Conservation (phyloP, 192 early-diverging fungal genomes). For the Powellomyces hirtus region DNA sequence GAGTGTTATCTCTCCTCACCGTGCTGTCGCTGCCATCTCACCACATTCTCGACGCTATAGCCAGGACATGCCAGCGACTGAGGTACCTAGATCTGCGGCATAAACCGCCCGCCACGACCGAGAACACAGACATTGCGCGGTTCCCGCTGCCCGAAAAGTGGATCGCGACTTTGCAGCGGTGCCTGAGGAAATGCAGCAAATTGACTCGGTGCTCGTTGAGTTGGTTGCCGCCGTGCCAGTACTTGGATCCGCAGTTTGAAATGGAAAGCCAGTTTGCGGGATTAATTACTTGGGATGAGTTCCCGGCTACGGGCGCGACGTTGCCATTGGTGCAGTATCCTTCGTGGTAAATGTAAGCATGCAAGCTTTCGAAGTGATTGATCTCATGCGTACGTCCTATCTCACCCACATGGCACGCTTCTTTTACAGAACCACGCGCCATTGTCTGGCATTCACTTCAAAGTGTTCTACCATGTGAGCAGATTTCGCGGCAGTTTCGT, state of each 20-base stretch:
- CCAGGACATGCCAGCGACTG: background rate
- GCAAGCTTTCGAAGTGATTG: too few species aligned
- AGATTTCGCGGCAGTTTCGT: too few species aligned
- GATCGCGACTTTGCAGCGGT: background rate
- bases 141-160: background rate
- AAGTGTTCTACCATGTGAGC: too few species aligned
- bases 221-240: background rate
- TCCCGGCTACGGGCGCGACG: background rate
- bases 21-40: background rate
- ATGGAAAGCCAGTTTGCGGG: background rate
- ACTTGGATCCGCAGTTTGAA: background rate
- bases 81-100: slow-evolving; percentile 13
- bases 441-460: too few species aligned
- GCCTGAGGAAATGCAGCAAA: background rate
- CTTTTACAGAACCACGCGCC: too few species aligned
- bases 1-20: slow-evolving; percentile 10
- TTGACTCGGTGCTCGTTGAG: background rate
- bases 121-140: background rate
- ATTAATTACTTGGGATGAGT: background rate
- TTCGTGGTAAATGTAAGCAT: background rate
- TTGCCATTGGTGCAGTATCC: background rate
- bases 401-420: too few species aligned
- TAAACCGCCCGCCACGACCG: slow-evolving; percentile 9
- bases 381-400: too few species aligned
- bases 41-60: background rate